These are phyloP conservation scores for Inonotus obliquus DNA, from an alignment of 1,284 basidiomycete genomes.

Conservation along the genomic window DNA sequence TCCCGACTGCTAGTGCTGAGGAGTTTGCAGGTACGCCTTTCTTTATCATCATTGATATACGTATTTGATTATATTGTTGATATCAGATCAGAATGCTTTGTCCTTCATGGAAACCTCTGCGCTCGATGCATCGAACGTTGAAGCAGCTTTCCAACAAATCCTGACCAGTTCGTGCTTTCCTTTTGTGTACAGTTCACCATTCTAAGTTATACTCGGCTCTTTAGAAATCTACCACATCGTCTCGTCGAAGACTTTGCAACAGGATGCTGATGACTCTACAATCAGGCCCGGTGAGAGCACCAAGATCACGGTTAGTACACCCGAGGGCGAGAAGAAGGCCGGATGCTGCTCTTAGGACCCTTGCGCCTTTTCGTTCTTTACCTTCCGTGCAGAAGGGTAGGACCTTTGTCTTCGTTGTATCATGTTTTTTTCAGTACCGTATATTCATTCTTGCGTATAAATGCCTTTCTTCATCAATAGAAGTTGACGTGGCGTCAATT, in stretches of 20 bases:
- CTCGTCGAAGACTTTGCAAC: conserved; percentile 82
- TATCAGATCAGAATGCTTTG: conserved; percentile 69
- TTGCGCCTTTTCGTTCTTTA: neutral
- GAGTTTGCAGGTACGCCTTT: conserved; percentile 67
- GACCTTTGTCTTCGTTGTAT: neutral
- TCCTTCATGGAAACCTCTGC: conserved; percentile 99
- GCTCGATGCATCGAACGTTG: conserved; percentile 98
- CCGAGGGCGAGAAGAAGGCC: conserved; percentile 32
- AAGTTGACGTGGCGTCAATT: too few species aligned
- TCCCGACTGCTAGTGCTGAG: conserved; percentile 94
- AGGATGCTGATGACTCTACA: conserved; percentile 55
- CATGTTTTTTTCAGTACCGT: neutral
- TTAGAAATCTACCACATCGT: conserved; percentile 94
- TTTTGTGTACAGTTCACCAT: conserved; percentile 8
- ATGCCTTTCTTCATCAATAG: neutral
- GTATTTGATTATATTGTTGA: neutral
- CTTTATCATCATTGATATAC: neutral
- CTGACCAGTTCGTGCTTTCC: conserved; percentile 67
- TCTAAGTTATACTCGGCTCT: neutral
- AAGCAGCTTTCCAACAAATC: conserved; percentile 95
- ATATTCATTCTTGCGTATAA: neutral
- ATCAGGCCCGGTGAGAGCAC: conserved; percentile 69
- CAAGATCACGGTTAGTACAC: conserved; percentile 72
- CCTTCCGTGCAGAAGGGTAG: neutral
- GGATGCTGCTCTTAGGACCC: conserved; percentile 12